phyloP scores from a whole-genome alignment of 768 basidiomycete species.

The Trametes cingulata region DNA sequence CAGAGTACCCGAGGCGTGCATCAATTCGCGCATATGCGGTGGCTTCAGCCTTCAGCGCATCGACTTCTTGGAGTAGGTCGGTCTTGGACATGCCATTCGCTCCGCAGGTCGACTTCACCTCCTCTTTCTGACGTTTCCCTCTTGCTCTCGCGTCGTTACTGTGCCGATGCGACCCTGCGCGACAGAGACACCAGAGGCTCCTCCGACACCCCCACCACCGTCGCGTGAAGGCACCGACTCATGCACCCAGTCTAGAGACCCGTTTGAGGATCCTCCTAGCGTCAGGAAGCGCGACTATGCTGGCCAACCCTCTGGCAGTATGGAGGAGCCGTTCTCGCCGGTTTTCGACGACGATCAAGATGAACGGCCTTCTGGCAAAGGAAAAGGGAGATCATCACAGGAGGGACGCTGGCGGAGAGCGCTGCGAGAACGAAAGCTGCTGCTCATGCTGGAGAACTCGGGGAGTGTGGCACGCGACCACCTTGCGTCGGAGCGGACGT shows the following conservation, averaged over 20 bases:
- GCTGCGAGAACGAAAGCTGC: conserved; percentile 18
- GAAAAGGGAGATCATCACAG: background rate
- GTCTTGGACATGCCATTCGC: background rate
- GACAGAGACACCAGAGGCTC: conserved; percentile 1
- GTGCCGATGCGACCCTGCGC: background rate
- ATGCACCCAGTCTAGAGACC: background rate
- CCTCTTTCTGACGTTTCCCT: background rate
- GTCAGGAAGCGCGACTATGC: background rate
- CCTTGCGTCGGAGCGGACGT: conserved; percentile 52
- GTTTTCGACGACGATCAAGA: background rate
- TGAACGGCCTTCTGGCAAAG: background rate
- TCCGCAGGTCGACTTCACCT: background rate
- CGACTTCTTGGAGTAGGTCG: background rate
- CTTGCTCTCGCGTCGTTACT: background rate
- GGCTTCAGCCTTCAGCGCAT: conserved; percentile 2
- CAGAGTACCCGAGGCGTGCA: conserved; percentile 3
- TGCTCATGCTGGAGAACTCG: conserved; percentile 44
- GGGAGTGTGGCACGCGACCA: conserved; percentile 55
- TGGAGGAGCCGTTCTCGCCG: background rate
- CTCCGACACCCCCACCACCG: conserved; percentile 4
- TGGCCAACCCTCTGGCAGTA: background rate
- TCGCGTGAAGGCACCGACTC: background rate
- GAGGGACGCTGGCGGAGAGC: background rate
- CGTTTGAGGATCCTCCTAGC: background rate
- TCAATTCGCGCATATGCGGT: conserved; percentile 14